phyloP scores from a whole-genome alignment of 345 rosid genomes.

The Ceriops tagal region DNA sequence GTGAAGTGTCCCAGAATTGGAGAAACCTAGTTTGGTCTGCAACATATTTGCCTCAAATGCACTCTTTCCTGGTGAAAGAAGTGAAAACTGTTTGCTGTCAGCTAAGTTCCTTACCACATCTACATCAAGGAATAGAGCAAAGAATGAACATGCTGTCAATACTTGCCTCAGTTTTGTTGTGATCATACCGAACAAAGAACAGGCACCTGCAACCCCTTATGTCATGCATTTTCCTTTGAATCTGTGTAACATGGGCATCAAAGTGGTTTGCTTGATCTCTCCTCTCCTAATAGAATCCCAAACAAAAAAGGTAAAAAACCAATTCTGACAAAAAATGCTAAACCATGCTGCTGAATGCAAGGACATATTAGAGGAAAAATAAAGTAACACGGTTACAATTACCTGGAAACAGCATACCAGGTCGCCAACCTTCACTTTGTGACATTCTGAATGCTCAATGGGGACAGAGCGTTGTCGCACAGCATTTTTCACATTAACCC shows the following conservation, averaged over 20 bases:
- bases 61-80: conserved; percentile 45
- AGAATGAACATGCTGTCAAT: neutral
- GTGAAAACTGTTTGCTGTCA: neutral
- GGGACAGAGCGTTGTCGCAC: conserved; percentile 62
- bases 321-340: neutral
- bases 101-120: neutral
- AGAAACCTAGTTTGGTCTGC: conserved; percentile 22
- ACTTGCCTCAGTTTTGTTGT: conserved; percentile 50
- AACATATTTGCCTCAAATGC: conserved; percentile 55
- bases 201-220: conserved; percentile 73
- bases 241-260: conserved; percentile 50
- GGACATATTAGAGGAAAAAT: neutral
- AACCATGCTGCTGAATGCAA: neutral
- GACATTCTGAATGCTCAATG: conserved; percentile 54
- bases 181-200: conserved; percentile 49
- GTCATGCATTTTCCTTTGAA: conserved; percentile 58
- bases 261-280: conserved; percentile 59
- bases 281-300: conserved; percentile 39
- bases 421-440: conserved; percentile 53
- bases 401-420: conserved; percentile 69
- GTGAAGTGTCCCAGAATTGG: neutral
- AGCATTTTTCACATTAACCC: conserved; percentile 50
- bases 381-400: neutral
- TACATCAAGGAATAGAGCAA: neutral
- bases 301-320: neutral